Base-by-base conservation (phyloP, 2,329 filamentous ascomycete species). In the Colletotrichum theobromicola region DNA sequence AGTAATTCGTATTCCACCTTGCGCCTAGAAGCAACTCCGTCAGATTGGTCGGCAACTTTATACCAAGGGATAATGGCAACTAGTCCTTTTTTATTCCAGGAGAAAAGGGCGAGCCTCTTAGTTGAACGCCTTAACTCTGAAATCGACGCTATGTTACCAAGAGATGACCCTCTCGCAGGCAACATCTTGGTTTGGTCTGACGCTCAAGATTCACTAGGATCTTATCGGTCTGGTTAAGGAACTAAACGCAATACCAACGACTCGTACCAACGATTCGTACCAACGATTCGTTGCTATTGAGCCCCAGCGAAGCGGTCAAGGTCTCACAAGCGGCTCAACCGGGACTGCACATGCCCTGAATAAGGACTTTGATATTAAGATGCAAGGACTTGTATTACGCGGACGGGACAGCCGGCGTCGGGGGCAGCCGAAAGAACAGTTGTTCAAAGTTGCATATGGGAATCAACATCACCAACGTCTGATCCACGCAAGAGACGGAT, bases 401-500 rank as follows among this genome's bases (percentile, higher is more conserved):
- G 46, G 53, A 12, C 42, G 42, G 42, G 42, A n/a, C 42, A 50
- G 42, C 21, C 42, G 42, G 12, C n/a, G 24, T 50, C 42, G 42
- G n/a, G n/a, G 42, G 16, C 57, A 37, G 28, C 24, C 21, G 18
- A 58, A 12, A 58, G 26, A 37, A 57, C 57, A 72, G 42, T 13
- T 63, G 46, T 42, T 35, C 50, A 50, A 37, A 34, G 42, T 30
- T 28, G 66, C 70, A 70, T 60, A 35, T 35, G 26, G 21, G 32
- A 30, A 28, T 21, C 30, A 18, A 61, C 53, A 28, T 66, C 67
- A 60, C 26, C 60, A 26, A 53, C 16, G 66, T 76, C 74, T 67
- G 74, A 76, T 76, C 57, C 46, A 61, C 61, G 66, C 66, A 62
- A 73, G 74, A 75, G 16, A 30, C 32, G 53, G 15, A 55, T 61